These are phyloP conservation scores for Globisporangium perplexum DNA, from an alignment of 352 stramenopile species.

Conservation along the genomic window DNA sequence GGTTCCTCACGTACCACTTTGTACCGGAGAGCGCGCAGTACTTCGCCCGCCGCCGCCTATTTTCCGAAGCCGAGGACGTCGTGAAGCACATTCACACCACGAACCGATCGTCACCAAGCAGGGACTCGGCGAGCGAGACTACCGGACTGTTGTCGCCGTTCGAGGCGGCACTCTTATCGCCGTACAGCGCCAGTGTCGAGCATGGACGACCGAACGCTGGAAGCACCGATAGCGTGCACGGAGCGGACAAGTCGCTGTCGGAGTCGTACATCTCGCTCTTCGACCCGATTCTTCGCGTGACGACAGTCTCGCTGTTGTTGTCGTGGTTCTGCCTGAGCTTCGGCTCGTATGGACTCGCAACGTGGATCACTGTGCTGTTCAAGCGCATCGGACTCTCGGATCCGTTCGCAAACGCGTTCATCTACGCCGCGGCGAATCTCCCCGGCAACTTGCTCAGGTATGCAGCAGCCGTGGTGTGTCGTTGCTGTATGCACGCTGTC, in stretches of 20 bases:
- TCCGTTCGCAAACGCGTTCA: slow-evolving; percentile 89
- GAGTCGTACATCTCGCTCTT: slow-evolving; percentile 38
- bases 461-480: neutral
- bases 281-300: slow-evolving; percentile 47
- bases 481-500: neutral
- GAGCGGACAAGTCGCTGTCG: slow-evolving; percentile 13
- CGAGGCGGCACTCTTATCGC: neutral
- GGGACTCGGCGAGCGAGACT: slow-evolving; percentile 12
- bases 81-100: slow-evolving; percentile 49
- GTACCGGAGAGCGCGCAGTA: slow-evolving; percentile 83
- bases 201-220: neutral
- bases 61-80: slow-evolving; percentile 48
- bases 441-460: slow-evolving; percentile 87
- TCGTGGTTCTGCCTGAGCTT: slow-evolving; percentile 79
- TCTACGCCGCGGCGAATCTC: slow-evolving; percentile 89
- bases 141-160: slow-evolving; percentile 28
- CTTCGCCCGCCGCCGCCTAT: slow-evolving; percentile 40
- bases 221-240: slow-evolving; percentile 8
- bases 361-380: slow-evolving; percentile 94
- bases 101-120: slow-evolving; percentile 15
- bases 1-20: slow-evolving; percentile 57
- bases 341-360: slow-evolving; percentile 88
- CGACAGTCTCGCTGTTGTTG: slow-evolving; percentile 55
- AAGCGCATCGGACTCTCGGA: slow-evolving; percentile 85
- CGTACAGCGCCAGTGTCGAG: slow-evolving; percentile 8